Percentiles rank a stretch among this genome's conserved stretches.
phyloP scores from a whole-genome alignment of 192 early-diverging fungal genomes.

The Dissophora ornata region DNA sequence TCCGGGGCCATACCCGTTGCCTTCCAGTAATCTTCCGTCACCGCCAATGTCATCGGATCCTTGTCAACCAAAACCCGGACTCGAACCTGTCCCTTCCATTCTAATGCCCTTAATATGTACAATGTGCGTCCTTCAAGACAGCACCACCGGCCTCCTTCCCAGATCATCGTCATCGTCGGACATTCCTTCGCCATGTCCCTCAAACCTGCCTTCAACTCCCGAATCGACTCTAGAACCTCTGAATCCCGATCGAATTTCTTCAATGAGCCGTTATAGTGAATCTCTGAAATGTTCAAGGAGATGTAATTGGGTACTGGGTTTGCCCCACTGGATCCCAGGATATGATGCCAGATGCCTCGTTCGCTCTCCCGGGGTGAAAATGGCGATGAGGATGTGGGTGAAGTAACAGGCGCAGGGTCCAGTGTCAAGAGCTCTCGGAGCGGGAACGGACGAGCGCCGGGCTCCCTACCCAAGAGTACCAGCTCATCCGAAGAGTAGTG shows the following conservation, averaged over 20 bases:
- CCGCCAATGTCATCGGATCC: conserved; percentile 34
- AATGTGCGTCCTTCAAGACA: conserved; percentile 49
- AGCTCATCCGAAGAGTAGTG: conserved; percentile 39
- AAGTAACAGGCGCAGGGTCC: neutral
- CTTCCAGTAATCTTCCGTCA: conserved; percentile 50
- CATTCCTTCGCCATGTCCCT: conserved; percentile 51
- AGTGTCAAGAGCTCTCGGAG: conserved; percentile 6
- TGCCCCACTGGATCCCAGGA: conserved; percentile 9
- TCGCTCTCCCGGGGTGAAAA: neutral
- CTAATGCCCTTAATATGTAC: conserved; percentile 41
- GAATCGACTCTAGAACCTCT: conserved; percentile 28
- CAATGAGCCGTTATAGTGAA: conserved; percentile 42
- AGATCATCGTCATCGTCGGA: conserved; percentile 49
- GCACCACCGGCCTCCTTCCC: conserved; percentile 51
- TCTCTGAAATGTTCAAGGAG: conserved; percentile 31
- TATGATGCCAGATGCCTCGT: conserved; percentile 2
- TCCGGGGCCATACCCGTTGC: conserved; percentile 34
- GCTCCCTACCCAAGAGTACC: conserved; percentile 26
- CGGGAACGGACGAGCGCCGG: conserved; percentile 24
- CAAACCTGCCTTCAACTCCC: conserved; percentile 18
- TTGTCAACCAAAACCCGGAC: conserved; percentile 48
- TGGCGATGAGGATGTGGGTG: neutral
- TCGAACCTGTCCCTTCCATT: conserved; percentile 43
- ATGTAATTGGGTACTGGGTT: conserved; percentile 26
- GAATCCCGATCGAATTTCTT: conserved; percentile 25